A percentile compares a stretch with the other conserved stretches of the same genome.
Conservation (phyloP, 768 basidiomycete species). For the Psilocybe cubensis region DNA sequence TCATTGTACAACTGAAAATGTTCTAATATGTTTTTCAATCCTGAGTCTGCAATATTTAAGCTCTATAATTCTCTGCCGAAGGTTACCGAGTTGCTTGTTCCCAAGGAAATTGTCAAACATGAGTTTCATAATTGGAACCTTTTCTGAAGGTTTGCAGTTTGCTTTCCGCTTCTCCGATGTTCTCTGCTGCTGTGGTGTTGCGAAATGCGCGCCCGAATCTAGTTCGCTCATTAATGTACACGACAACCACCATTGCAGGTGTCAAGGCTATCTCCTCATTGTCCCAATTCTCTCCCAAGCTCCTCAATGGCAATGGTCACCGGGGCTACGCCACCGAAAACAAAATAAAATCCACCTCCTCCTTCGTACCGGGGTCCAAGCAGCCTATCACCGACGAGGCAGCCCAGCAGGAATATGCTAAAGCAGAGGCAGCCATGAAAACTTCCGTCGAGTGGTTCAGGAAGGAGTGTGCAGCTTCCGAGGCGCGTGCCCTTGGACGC, state of each 20-base stretch:
- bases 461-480: conserved; percentile 74
- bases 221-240: background rate
- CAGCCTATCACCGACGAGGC: conserved; percentile 57
- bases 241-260: background rate
- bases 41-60: too few relatives aligned
- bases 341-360: conserved; percentile 54
- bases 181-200: background rate
- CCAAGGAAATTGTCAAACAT: background rate
- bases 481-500: conserved; percentile 75
- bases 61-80: too few relatives aligned
- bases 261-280: background rate
- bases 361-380: conserved; percentile 70
- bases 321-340: conserved; percentile 36
- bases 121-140: background rate
- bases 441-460: conserved; percentile 72
- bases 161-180: background rate
- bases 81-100: too few relatives aligned
- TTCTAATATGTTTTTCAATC: too few relatives aligned
- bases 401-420: conserved; percentile 62
- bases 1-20: too few relatives aligned
- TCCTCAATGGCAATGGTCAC: background rate
- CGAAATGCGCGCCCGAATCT: background rate
- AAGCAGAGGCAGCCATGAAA: conserved; percentile 66
- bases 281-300: background rate
- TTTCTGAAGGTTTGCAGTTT: background rate